These are phyloP conservation scores for Talaromyces albobiverticillius DNA, from an alignment of 2,329 filamentous ascomycete species.

Conservation along the genomic window DNA sequence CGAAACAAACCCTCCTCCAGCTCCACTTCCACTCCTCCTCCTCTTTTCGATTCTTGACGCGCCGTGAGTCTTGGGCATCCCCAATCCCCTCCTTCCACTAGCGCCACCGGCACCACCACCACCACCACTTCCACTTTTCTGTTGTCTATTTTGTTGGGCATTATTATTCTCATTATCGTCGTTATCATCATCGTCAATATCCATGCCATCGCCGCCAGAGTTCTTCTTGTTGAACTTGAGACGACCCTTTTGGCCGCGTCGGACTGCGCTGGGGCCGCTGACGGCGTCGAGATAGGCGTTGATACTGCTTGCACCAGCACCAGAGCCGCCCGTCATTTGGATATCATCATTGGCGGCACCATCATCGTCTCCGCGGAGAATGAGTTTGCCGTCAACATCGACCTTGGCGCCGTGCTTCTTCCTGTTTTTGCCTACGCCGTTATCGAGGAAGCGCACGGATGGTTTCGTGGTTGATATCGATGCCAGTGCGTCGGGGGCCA, in stretches of 20 bases:
- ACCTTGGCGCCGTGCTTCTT: slow-evolving; percentile 42
- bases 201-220: slow-evolving; percentile 34
- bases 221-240: slow-evolving; percentile 53
- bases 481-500: slow-evolving; percentile 83
- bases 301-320: slow-evolving; percentile 37
- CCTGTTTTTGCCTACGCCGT: slow-evolving; percentile 31
- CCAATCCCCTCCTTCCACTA: slow-evolving; percentile 22
- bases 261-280: slow-evolving; percentile 57
- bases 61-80: slow-evolving; percentile 25
- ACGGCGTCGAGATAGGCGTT: slow-evolving; percentile 63
- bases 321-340: slow-evolving; percentile 40
- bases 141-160: background rate
- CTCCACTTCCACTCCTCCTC: slow-evolving; percentile 23
- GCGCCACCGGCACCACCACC: background rate
- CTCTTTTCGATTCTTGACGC: slow-evolving; percentile 26
- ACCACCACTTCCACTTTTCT: background rate
- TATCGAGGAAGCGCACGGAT: slow-evolving; percentile 42
- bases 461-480: slow-evolving; percentile 93
- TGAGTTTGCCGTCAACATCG: slow-evolving; percentile 44
- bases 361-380: slow-evolving; percentile 39
- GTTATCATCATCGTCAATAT: slow-evolving; percentile 44
- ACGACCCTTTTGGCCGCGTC: slow-evolving; percentile 58
- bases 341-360: slow-evolving; percentile 26
- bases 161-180: slow-evolving; percentile 35
- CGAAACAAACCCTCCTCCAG: slow-evolving; percentile 12